Evolutionary conservation across 495 filamentous ascomycete genomes (phyloP).

Genomic region (Neurospora terricola): DNA sequence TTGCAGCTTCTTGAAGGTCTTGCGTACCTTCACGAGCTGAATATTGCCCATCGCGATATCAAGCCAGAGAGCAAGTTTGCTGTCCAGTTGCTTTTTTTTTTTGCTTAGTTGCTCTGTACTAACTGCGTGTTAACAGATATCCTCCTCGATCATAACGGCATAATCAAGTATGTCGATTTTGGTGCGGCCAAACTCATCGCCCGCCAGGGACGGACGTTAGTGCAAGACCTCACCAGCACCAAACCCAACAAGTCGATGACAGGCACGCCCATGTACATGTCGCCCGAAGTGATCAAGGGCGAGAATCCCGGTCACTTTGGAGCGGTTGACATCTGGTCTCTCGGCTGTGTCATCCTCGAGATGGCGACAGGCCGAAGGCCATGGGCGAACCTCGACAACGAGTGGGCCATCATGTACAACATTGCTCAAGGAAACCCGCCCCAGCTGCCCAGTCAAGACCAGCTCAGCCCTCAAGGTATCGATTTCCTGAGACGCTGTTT

Average conservation of each 20-base stretch:
- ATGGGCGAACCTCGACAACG: slow-evolving; percentile 96
- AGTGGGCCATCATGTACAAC: slow-evolving; percentile 99
- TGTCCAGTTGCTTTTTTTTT: slow-evolving; percentile 3
- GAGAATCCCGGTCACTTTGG: slow-evolving; percentile 62
- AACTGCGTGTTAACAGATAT: slow-evolving; percentile 50
- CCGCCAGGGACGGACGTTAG: slow-evolving; percentile 79
- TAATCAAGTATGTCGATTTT: slow-evolving; percentile 99
- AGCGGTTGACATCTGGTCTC: slow-evolving; percentile 94
- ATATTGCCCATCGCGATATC: slow-evolving; percentile 93
- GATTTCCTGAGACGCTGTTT: slow-evolving; percentile 88
- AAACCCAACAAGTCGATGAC: slow-evolving; percentile 88
- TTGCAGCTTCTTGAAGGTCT: slow-evolving; percentile 92
- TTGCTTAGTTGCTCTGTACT: slow-evolving; percentile 3
- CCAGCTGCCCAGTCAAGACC: slow-evolving; percentile 67
- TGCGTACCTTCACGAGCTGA: slow-evolving; percentile 82
- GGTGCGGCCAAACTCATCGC: slow-evolving; percentile 96
- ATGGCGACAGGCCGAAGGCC: slow-evolving; percentile 94
- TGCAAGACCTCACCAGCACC: slow-evolving; percentile 45
- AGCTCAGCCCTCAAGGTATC: slow-evolving; percentile 73
- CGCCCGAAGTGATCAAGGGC: slow-evolving; percentile 93
- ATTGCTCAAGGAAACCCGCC: slow-evolving; percentile 94
- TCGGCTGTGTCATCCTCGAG: slow-evolving; percentile 93
- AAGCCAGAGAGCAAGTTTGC: slow-evolving; percentile 80
- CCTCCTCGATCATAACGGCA: slow-evolving; percentile 90
- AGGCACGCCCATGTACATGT: slow-evolving; percentile 99